Percentiles rank a stretch among this genome's conserved stretches.
These are phyloP conservation scores for Venustampulla echinocandica DNA, from an alignment of 495 filamentous ascomycete genomes.

Conservation along the genomic window DNA sequence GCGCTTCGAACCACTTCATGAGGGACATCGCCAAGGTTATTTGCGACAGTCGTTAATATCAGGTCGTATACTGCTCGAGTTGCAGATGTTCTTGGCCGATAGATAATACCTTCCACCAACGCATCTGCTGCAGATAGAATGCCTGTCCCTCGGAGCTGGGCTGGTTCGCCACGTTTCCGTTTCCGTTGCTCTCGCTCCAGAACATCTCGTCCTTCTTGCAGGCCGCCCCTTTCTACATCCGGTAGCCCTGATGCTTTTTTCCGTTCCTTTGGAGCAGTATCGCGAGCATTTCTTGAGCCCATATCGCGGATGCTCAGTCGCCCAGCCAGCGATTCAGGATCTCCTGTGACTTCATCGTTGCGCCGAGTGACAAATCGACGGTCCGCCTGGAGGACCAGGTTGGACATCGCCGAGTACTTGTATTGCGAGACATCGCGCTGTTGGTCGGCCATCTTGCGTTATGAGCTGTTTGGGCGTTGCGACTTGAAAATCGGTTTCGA, in stretches of 20 bases:
- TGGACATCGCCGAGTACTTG: slow-evolving; percentile 99
- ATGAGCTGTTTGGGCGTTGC: not conserved
- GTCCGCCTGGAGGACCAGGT: slow-evolving; percentile 99
- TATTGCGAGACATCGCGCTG: slow-evolving; percentile 89
- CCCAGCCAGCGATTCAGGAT: slow-evolving; percentile 93
- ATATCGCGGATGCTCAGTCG: slow-evolving; percentile 90
- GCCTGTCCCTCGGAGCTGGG: slow-evolving; percentile 65
- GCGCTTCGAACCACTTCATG: slow-evolving; percentile 88
- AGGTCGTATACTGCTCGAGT: slow-evolving; percentile 94
- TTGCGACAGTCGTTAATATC: slow-evolving; percentile 82
- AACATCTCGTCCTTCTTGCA: slow-evolving; percentile 80
- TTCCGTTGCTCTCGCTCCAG: slow-evolving; percentile 82
- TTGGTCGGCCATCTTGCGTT: slow-evolving; percentile 69
- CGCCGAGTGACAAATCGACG: slow-evolving; percentile 86
- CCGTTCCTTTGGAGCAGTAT: slow-evolving; percentile 72
- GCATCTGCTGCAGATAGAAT: slow-evolving; percentile 81
- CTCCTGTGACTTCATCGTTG: slow-evolving; percentile 90
- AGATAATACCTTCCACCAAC: slow-evolving; percentile 71
- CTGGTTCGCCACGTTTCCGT: slow-evolving; percentile 65
- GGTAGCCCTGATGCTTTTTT: slow-evolving; percentile 56
- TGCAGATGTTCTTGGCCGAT: slow-evolving; percentile 82
- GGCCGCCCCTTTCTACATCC: slow-evolving; percentile 63
- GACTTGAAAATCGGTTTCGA: not conserved
- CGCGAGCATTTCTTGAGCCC: slow-evolving; percentile 74
- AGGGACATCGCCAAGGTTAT: slow-evolving; percentile 84